phyloP scores from a whole-genome alignment of 306 rosid species.

The Sindora glabra region DNA sequence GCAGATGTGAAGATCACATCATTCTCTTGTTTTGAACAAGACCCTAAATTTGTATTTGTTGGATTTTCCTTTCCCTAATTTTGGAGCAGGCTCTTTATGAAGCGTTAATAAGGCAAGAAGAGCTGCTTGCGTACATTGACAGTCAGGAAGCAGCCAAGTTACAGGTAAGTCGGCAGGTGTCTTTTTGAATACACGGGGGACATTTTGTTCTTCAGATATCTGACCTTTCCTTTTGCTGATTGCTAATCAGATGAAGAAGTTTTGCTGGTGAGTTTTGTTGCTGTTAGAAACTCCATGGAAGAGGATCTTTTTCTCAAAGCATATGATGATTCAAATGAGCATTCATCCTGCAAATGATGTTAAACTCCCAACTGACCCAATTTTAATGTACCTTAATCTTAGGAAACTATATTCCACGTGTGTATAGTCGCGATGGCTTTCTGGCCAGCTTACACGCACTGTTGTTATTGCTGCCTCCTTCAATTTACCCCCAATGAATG shows the following conservation, averaged over 20 bases:
- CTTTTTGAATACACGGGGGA: neutral
- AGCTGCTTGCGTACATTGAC: constrained; percentile 81
- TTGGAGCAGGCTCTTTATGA: constrained; percentile 79
- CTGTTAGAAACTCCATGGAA: constrained; percentile 17
- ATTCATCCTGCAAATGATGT: constrained; percentile 9
- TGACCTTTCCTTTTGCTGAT: constrained; percentile 23
- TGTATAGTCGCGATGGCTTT: constrained; percentile 20
- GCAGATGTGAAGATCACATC: neutral
- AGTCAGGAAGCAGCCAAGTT: constrained; percentile 70
- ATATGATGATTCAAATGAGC: neutral
- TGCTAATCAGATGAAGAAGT: constrained; percentile 65
- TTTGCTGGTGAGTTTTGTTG: constrained; percentile 62
- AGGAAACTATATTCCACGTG: constrained; percentile 13
- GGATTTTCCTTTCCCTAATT: neutral
- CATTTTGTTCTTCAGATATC: neutral
- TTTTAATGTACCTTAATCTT: constrained; percentile 6
- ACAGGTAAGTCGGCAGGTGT: constrained; percentile 46
- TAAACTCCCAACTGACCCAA: constrained; percentile 5
- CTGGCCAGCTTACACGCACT: constrained; percentile 15
- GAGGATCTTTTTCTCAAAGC: constrained; percentile 10
- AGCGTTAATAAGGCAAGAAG: constrained; percentile 93
- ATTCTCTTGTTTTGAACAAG: neutral
- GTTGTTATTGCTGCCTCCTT: neutral
- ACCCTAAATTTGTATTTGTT: constrained; percentile 10
- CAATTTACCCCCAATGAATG: no score